Evolutionary conservation across 495 filamentous ascomycete species (phyloP).

Genomic region (Penicillium psychrofluorescens): DNA sequence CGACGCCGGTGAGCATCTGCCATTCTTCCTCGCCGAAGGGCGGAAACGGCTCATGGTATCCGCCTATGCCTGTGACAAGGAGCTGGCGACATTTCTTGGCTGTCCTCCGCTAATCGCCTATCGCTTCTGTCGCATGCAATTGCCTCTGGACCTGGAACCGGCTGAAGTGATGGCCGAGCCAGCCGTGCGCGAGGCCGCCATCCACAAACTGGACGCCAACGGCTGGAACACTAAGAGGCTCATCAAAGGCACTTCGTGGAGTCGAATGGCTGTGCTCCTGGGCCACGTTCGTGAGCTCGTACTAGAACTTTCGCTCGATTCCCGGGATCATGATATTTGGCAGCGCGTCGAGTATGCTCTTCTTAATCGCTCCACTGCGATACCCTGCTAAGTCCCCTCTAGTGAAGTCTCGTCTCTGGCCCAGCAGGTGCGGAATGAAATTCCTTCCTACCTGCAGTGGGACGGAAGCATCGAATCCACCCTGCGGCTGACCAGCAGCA

Average conservation of each 20-base stretch:
- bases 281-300: constrained; percentile 41
- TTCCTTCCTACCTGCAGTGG: not conserved
- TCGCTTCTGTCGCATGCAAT: constrained; percentile 36
- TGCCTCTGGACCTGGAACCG: constrained; percentile 16
- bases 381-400: not conserved
- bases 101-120: constrained; percentile 38
- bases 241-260: constrained; percentile 22
- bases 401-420: not conserved
- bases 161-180: constrained; percentile 18
- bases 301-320: constrained; percentile 41
- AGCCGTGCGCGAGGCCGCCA: constrained; percentile 20
- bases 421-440: not conserved
- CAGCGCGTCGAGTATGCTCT: not conserved
- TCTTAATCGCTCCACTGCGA: not conserved
- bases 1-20: constrained; percentile 7
- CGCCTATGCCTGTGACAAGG: constrained; percentile 35
- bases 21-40: constrained; percentile 33
- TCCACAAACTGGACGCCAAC: constrained; percentile 29
- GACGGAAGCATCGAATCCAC: not conserved
- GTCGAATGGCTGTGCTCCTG: constrained; percentile 33
- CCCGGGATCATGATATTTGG: constrained; percentile 5
- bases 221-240: constrained; percentile 41
- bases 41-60: constrained; percentile 35
- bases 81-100: constrained; percentile 34
- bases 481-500: not conserved